Evolutionary conservation across 257 asterid species (phyloP).

Genomic region (Nicotiana knightiana): DNA sequence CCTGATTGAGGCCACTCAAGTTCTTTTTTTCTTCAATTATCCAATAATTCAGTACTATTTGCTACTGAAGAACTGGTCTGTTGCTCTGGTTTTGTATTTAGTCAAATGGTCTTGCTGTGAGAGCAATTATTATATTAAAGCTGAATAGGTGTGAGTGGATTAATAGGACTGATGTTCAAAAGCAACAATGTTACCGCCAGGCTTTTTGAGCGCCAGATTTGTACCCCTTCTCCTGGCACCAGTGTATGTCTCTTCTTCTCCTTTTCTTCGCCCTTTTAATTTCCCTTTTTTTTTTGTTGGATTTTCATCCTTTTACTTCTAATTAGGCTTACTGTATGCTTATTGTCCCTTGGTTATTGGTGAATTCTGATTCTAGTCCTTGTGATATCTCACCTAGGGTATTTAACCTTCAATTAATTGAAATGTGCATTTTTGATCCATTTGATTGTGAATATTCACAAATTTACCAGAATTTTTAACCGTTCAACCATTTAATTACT

Average conservation of each 20-base stretch:
- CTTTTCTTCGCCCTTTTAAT: neutral
- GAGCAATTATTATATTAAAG: neutral
- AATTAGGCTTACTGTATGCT: neutral
- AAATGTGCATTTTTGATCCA: too few species aligned
- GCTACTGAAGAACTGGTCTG: neutral
- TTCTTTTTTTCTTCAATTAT: neutral
- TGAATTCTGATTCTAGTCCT: too few species aligned
- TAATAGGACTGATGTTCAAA: conserved; percentile 54
- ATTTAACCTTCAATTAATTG: too few species aligned
- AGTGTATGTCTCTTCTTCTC: conserved; percentile 36
- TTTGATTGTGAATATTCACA: too few species aligned
- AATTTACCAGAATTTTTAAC: too few species aligned
- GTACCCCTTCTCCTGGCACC: conserved; percentile 90
- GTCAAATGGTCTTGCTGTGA: neutral
- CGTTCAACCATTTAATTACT: too few species aligned
- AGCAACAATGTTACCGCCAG: conserved; percentile 95
- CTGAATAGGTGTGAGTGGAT: neutral
- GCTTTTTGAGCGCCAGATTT: conserved; percentile 94
- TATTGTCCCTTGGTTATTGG: neutral
- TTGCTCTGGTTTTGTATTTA: neutral
- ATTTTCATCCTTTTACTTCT: neutral
- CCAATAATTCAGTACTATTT: neutral
- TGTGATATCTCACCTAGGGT: too few species aligned
- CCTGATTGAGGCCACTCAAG: neutral
- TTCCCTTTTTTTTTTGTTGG: neutral